Base-by-base conservation (phyloP, 2,329 filamentous ascomycete species). In the Clonostachys rosea region DNA sequence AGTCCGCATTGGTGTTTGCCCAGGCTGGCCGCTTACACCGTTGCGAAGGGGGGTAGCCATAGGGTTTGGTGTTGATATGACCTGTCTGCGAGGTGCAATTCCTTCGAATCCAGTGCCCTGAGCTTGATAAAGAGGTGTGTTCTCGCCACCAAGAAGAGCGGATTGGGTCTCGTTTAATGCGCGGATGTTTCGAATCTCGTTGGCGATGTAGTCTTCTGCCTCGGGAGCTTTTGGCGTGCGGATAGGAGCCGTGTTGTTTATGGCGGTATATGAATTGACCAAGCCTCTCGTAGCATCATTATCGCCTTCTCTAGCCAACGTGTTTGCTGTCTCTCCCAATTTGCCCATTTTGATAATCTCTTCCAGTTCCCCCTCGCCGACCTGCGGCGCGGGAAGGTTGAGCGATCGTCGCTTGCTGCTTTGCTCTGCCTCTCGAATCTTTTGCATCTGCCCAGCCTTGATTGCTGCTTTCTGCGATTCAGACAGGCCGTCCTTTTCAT, bases 321-420 rank as follows among this genome's bases (percentile, higher is more conserved):
- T 73, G 58, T 84, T 91, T 40, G 94, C 94, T 45, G 86, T 84
- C 60, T 96, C 91, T 36, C 92, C 94, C 50, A 91, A 82, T 79
- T 95, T 88, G 41, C 94, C 92, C 91, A 97, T 95, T 74, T 99
- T 99, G 54, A 99, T 90, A 59, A 99, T 97, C 55, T 96, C 91
- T 61, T 99, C 94, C 49, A 99, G 75, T 68, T 99, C 94, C 40
- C 83, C 79, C 60, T 99, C 94, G 64, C 89, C 86, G 57, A 99
- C 90, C 68, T 99, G 94, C 9, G 94, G 94, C 20, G 88, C 75
- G 9, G 94, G 94, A 24, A 99, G 73, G 42, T 86, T 83, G n/a
- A 99, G 75, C 7, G 86, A 73, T 49, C 90, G 82, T 49, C 94
- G 83, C 70, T 96, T 97, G 74, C 90, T 96, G 70, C 89, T 95